Conservation (phyloP, 2,329 filamentous ascomycete species). For the Colletotrichum orchidophilum region DNA sequence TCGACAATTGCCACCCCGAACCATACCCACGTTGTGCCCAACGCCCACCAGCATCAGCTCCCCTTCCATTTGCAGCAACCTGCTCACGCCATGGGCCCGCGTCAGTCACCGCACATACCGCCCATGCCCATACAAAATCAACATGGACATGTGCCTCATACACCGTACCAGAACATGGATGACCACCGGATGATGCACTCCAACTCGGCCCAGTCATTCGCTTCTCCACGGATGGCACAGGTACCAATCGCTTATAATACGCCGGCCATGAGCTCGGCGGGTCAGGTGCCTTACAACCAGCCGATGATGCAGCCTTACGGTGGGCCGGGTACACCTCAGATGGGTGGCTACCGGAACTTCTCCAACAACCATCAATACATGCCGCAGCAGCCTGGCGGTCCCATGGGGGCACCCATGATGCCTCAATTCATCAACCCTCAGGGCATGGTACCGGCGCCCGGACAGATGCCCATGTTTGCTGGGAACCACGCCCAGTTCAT, state of each 20-base stretch:
- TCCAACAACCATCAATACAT: conserved; percentile 79
- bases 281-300: conserved; percentile 77
- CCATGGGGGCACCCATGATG: conserved; percentile 84
- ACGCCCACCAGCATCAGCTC: conserved; percentile 84
- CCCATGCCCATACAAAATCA: conserved; percentile 81
- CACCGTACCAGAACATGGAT: conserved; percentile 77
- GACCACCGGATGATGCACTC: conserved; percentile 91
- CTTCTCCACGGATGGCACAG: conserved; percentile 81
- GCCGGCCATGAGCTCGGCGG: conserved; percentile 73
- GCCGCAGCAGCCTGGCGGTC: conserved; percentile 69
- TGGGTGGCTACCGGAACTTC: conserved; percentile 75
- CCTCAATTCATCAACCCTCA: conserved; percentile 80
- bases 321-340: conserved; percentile 74
- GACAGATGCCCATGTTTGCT: conserved; percentile 84
- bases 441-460: conserved; percentile 71
- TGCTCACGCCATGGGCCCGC: conserved; percentile 71
- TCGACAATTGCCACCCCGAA: conserved; percentile 74
- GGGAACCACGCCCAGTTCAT: conserved; percentile 71
- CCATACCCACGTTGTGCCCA: conserved; percentile 74
- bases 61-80: conserved; percentile 84
- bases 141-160: conserved; percentile 72
- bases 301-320: conserved; percentile 77
- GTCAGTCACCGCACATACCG: conserved; percentile 78
- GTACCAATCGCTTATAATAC: conserved; percentile 73
- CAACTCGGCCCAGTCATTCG: conserved; percentile 84